Percentiles rank a stretch among this genome's conserved stretches.
These are phyloP conservation scores for Melampsora americana DNA, from an alignment of 1,284 basidiomycete species.

Conservation along the genomic window DNA sequence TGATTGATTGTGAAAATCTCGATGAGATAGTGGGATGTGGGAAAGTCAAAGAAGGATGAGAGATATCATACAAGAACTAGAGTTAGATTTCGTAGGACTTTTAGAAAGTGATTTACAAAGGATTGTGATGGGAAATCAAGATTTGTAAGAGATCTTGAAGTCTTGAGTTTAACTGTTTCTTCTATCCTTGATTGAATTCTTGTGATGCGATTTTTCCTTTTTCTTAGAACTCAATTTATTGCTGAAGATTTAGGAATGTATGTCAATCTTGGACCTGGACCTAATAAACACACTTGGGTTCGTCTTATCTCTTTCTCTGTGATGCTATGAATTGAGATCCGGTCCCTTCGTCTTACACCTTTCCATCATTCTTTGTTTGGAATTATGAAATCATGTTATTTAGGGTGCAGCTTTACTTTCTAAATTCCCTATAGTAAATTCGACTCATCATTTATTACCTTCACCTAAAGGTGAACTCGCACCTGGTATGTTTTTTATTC, in stretches of 20 bases:
- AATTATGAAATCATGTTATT: not conserved
- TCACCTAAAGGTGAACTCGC: slow-evolving; percentile 84
- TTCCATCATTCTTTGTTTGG: not conserved
- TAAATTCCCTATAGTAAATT: slow-evolving; percentile 88
- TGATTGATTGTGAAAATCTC: not conserved
- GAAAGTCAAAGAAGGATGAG: slow-evolving; percentile 78
- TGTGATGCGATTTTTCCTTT: too few species aligned
- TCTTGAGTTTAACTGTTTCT: not conserved
- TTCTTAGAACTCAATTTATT: slow-evolving; percentile 66
- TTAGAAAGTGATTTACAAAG: slow-evolving; percentile 82
- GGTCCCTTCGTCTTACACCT: slow-evolving; percentile 17
- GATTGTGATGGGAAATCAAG: slow-evolving; percentile 81
- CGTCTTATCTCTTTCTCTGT: slow-evolving; percentile 48
- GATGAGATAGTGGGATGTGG: slow-evolving; percentile 67
- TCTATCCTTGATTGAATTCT: not conserved
- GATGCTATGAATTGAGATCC: slow-evolving; percentile 44
- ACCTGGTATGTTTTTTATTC: slow-evolving; percentile 57
- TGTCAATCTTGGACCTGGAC: slow-evolving; percentile 72
- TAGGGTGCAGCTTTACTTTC: slow-evolving; percentile 71
- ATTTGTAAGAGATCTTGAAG: slow-evolving; percentile 62
- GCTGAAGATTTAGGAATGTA: slow-evolving; percentile 76
- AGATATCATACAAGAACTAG: slow-evolving; percentile 61
- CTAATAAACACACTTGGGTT: slow-evolving; percentile 81
- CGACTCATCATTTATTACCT: slow-evolving; percentile 82
- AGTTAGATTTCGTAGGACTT: slow-evolving; percentile 57